A percentile compares a stretch with the other conserved stretches of the same genome.
phyloP scores from a whole-genome alignment of 805 yeast species.

The Candida schatavii region DNA sequence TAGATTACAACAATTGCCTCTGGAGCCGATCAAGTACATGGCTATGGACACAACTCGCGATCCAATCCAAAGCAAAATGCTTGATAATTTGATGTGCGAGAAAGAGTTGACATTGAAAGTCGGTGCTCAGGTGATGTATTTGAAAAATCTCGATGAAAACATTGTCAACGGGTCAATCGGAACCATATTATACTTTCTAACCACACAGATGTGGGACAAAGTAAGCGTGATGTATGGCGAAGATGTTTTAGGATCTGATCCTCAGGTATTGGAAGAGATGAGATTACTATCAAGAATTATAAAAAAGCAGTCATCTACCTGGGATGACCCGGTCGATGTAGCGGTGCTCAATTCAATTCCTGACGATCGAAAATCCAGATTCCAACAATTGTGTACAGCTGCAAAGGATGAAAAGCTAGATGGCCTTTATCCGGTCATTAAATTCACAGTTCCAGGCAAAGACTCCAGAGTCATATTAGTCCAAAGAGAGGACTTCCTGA shows the following conservation, averaged over 20 bases:
- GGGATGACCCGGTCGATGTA: slow-evolving; percentile 16
- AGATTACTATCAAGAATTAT: slow-evolving; percentile 20
- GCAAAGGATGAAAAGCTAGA: slow-evolving; percentile 20
- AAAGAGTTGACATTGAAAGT: slow-evolving; percentile 60
- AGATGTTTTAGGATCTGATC: slow-evolving; percentile 14
- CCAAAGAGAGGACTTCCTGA: slow-evolving; percentile 34
- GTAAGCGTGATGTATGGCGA: slow-evolving; percentile 23
- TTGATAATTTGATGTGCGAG: slow-evolving; percentile 73
- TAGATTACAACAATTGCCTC: slow-evolving; percentile 41
- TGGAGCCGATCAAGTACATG: slow-evolving; percentile 43
- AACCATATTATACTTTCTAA: slow-evolving; percentile 55
- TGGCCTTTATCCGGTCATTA: slow-evolving; percentile 27
- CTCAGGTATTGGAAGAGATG: slow-evolving; percentile 22
- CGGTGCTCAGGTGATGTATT: slow-evolving; percentile 93
- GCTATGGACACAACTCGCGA: slow-evolving; percentile 32
- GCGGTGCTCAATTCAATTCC: slow-evolving; percentile 19
- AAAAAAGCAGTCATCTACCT: slow-evolving; percentile 13
- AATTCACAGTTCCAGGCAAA: slow-evolving; percentile 26
- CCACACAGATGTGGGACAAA: slow-evolving; percentile 18
- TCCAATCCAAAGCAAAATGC: slow-evolving; percentile 22
- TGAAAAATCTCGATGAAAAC: slow-evolving; percentile 70
- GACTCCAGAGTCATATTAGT: slow-evolving; percentile 27
- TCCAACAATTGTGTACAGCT: slow-evolving; percentile 17
- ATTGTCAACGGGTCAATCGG: slow-evolving; percentile 94
- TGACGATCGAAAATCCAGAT: slow-evolving; percentile 20